A percentile compares a stretch with the other conserved stretches of the same genome.
These are phyloP conservation scores for Aspergillus cristatus DNA, from an alignment of 495 filamentous ascomycete genomes.

Conservation along the genomic window DNA sequence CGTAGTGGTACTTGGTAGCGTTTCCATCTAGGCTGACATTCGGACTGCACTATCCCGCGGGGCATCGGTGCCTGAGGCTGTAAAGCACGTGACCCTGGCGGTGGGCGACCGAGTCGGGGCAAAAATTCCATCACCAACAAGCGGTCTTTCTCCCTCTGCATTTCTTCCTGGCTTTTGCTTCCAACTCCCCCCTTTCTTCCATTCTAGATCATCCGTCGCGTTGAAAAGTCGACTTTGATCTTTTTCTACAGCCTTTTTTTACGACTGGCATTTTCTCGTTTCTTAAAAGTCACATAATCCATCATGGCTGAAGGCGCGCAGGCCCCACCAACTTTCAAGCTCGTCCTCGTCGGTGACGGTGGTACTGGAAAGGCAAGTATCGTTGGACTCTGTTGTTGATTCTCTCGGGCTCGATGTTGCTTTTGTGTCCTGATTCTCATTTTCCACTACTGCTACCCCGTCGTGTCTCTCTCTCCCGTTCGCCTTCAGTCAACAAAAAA, in stretches of 20 bases:
- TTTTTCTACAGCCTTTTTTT: background rate
- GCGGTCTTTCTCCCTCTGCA: constrained; percentile 17
- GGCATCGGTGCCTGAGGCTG: constrained; percentile 21
- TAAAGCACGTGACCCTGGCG: constrained; percentile 29
- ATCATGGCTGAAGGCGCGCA: constrained; percentile 47
- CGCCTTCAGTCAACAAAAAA: constrained; percentile 24
- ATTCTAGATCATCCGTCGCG: constrained; percentile 15
- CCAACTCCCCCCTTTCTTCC: constrained; percentile 6
- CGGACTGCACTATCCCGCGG: constrained; percentile 5
- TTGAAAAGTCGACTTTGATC: constrained; percentile 8
- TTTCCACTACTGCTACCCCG: too few relatives aligned
- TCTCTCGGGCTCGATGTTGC: background rate
- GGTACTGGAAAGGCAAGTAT: constrained; percentile 95
- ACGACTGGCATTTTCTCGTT: constrained; percentile 2
- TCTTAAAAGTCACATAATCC: constrained; percentile 22
- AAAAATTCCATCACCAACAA: constrained; percentile 39
- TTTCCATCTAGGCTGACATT: background rate
- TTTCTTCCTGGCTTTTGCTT: constrained; percentile 10
- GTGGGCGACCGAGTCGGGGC: constrained; percentile 26
- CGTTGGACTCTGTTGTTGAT: background rate
- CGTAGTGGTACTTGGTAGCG: background rate
- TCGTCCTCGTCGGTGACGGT: constrained; percentile 98
- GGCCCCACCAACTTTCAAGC: constrained; percentile 82
- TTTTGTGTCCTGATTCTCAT: too few relatives aligned
- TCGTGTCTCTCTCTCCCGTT: constrained; percentile 8